Evolutionary conservation across 2,329 filamentous ascomycete genomes (phyloP).

Genomic region (Sarocladium oryzae): DNA sequence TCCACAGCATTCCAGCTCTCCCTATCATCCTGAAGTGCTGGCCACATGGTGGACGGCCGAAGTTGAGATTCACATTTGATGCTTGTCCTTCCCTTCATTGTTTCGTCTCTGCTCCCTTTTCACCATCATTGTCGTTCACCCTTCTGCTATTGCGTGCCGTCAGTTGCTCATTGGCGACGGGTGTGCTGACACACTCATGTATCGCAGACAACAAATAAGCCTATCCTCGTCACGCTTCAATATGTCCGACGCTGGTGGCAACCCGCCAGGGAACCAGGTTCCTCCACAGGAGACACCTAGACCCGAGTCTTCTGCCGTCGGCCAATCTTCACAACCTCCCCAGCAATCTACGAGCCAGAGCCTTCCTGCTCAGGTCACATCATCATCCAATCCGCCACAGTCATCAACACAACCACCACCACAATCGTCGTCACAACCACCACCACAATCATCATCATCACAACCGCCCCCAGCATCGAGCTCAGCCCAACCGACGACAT

Average conservation of each 20-base stretch:
- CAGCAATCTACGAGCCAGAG: conserved; percentile 15
- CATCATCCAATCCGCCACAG: not conserved
- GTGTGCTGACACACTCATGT: conserved; percentile 3
- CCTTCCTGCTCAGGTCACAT: conserved; percentile 10
- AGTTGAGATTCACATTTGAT: not conserved
- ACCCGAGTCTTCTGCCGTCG: conserved; percentile 10
- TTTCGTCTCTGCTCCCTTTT: not conserved
- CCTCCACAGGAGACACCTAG: conserved; percentile 13
- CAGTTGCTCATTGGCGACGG: not conserved
- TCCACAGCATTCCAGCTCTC: not conserved
- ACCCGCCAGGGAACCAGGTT: conserved; percentile 10
- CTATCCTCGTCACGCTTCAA: conserved; percentile 10
- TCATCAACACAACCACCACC: not conserved
- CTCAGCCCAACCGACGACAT: conserved; percentile 10
- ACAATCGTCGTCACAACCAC: conserved; percentile 8
- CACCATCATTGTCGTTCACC: not conserved
- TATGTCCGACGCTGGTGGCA: conserved; percentile 5
- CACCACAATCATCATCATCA: not conserved
- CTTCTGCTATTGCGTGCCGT: not conserved
- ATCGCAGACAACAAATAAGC: conserved; percentile 10
- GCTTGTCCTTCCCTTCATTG: not conserved
- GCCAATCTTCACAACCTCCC: conserved; percentile 10
- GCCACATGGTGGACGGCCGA: not conserved
- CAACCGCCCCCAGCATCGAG: conserved; percentile 4
- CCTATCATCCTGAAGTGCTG: not conserved